Conservation (phyloP, 345 rosid genomes). For the Eucalyptus caleyi region DNA sequence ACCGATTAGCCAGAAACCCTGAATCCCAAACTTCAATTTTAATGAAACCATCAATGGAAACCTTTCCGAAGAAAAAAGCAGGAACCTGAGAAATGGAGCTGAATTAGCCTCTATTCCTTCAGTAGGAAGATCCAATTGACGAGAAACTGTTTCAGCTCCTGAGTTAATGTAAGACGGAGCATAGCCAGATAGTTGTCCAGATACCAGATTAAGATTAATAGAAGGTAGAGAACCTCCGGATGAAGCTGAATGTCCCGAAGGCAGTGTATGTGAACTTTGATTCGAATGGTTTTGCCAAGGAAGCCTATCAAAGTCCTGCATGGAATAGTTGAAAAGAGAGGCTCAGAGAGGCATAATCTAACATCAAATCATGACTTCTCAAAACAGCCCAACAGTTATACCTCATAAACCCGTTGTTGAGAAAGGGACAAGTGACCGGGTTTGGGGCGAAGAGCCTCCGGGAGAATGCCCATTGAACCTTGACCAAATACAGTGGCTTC, state of each 20-base stretch:
- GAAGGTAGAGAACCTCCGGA: constrained; percentile 30
- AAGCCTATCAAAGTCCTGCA: constrained; percentile 91
- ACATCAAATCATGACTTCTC: background rate
- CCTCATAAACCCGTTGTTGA: constrained; percentile 98
- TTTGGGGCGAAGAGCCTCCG: constrained; percentile 91
- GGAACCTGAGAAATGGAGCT: constrained; percentile 48
- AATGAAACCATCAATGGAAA: background rate
- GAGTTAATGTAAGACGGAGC: constrained; percentile 32
- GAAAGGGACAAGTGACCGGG: constrained; percentile 83
- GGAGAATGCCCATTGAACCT: constrained; percentile 61
- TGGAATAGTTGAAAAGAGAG: background rate
- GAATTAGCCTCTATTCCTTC: constrained; percentile 49
- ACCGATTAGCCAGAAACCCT: background rate
- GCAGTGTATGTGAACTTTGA: constrained; percentile 45
- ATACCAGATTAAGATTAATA: constrained; percentile 32
- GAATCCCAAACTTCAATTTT: background rate
- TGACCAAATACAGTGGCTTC: constrained; percentile 67
- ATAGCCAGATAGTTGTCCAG: constrained; percentile 45
- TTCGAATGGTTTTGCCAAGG: constrained; percentile 92
- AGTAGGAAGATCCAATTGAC: constrained; percentile 44
- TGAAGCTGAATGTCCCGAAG: constrained; percentile 41
- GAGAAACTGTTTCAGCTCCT: constrained; percentile 42
- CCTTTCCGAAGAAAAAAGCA: background rate
- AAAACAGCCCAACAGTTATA: background rate
- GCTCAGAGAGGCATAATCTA: background rate